phyloP scores from a whole-genome alignment of 495 filamentous ascomycete species.

The Podospora bellae-mahoneyi region DNA sequence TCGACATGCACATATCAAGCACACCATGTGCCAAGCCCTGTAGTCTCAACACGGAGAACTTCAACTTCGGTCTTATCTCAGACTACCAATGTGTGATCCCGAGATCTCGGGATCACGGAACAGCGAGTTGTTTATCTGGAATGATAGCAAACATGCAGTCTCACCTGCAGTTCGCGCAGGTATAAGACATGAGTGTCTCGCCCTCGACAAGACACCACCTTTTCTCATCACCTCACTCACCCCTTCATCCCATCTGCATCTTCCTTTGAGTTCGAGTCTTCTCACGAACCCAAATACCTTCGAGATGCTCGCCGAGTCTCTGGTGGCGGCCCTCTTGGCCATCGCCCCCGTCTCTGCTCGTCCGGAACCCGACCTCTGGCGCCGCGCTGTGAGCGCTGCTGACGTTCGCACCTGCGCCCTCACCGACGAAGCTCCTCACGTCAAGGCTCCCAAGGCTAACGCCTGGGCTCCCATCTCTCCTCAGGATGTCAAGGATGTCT shows the following conservation, averaged over 20 bases:
- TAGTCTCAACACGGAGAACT: background rate
- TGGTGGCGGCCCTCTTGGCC: conserved; percentile 17
- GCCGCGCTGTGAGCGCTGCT: conserved; percentile 11
- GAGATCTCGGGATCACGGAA: background rate
- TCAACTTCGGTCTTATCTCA: background rate
- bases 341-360: conserved; percentile 15
- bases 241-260: conserved; percentile 1
- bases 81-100: background rate
- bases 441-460: conserved; percentile 31
- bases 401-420: conserved; percentile 15
- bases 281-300: background rate
- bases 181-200: background rate
- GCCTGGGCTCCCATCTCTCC: conserved; percentile 33
- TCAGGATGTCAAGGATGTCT: conserved; percentile 30
- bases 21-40: background rate
- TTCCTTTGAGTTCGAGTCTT: conserved; percentile 1
- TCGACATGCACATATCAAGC: background rate
- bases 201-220: background rate
- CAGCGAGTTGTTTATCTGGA: background rate
- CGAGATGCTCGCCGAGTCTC: conserved; percentile 15
- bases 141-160: background rate
- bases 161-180: background rate
- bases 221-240: background rate
- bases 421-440: conserved; percentile 18
- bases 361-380: conserved; percentile 18